Percentiles rank a stretch among this genome's conserved stretches.
Evolutionary conservation across 2,329 filamentous ascomycete genomes (phyloP).

Genomic region (Colletotrichum sp.): DNA sequence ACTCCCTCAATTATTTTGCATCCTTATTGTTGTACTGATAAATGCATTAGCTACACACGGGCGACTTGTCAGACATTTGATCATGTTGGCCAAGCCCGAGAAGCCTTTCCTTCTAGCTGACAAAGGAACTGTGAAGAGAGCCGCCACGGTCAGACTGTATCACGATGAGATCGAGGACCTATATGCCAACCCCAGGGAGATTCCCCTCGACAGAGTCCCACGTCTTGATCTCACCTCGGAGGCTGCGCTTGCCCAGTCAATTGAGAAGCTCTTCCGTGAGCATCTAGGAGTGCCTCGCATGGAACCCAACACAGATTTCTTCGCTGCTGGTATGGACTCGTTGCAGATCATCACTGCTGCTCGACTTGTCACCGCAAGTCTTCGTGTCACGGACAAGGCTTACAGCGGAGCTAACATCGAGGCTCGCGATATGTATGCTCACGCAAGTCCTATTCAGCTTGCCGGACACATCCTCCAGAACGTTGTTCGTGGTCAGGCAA

Average conservation of each 20-base stretch:
- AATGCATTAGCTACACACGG: slow-evolving; percentile 38
- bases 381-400: slow-evolving; percentile 33
- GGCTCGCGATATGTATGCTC: slow-evolving; percentile 41
- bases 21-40: not conserved
- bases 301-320: slow-evolving; percentile 36
- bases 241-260: slow-evolving; percentile 25
- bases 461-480: slow-evolving; percentile 29
- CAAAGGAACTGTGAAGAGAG: slow-evolving; percentile 52
- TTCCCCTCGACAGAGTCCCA: slow-evolving; percentile 1
- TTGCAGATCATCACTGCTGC: slow-evolving; percentile 39
- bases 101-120: slow-evolving; percentile 48
- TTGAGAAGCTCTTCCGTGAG: slow-evolving; percentile 24
- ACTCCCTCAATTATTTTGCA: not conserved
- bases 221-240: slow-evolving; percentile 25
- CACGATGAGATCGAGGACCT: slow-evolving; percentile 45
- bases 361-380: slow-evolving; percentile 35
- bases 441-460: slow-evolving; percentile 37
- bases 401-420: slow-evolving; percentile 36
- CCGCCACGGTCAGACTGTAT: slow-evolving; percentile 42
- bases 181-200: slow-evolving; percentile 33
- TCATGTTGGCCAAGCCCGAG: slow-evolving; percentile 39
- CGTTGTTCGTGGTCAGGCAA: not conserved
- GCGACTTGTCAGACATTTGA: slow-evolving; percentile 43
- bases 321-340: slow-evolving; percentile 42
- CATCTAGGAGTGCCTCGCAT: slow-evolving; percentile 20